A percentile compares a stretch with the other conserved stretches of the same genome.
Conservation (phyloP, 2,329 filamentous ascomycete genomes). For the Diaporthe nobilis region DNA sequence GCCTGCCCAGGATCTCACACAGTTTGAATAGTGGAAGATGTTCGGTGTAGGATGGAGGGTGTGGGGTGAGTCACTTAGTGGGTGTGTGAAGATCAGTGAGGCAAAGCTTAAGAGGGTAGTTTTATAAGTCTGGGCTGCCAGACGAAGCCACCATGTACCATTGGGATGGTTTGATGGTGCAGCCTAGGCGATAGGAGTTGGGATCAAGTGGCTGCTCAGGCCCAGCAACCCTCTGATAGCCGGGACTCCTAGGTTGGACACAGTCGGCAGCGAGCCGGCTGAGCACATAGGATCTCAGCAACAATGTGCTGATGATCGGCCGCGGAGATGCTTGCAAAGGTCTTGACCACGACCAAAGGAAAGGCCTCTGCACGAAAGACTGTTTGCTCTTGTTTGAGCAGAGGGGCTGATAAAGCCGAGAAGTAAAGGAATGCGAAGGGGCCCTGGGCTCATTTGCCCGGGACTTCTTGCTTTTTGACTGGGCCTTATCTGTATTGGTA, state of each 20-base stretch:
- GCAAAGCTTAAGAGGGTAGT: slow-evolving; percentile 50
- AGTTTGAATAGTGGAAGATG: slow-evolving; percentile 45
- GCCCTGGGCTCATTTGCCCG: slow-evolving; percentile 18
- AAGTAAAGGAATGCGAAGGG: slow-evolving; percentile 37
- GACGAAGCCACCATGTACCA: slow-evolving; percentile 27
- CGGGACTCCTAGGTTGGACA: slow-evolving; percentile 13
- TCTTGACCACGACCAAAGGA: slow-evolving; percentile 33
- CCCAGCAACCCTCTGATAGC: slow-evolving; percentile 17
- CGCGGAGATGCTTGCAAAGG: slow-evolving; percentile 35
- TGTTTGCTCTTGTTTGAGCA: slow-evolving; percentile 43
- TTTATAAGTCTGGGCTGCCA: slow-evolving; percentile 55
- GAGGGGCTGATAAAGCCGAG: slow-evolving; percentile 43
- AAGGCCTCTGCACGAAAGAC: slow-evolving; percentile 37
- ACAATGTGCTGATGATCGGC: slow-evolving; percentile 32
- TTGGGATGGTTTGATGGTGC: slow-evolving; percentile 35
- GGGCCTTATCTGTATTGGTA: slow-evolving; percentile 28
- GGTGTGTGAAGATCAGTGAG: slow-evolving; percentile 58
- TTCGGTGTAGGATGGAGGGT: slow-evolving; percentile 44
- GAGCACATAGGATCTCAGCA: slow-evolving; percentile 38
- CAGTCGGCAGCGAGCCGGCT: slow-evolving; percentile 33
- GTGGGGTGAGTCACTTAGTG: slow-evolving; percentile 55
- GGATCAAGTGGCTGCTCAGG: slow-evolving; percentile 27
- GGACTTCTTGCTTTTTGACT: slow-evolving; percentile 44
- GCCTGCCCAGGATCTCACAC: slow-evolving; percentile 44
- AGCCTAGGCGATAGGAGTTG: slow-evolving; percentile 27